phyloP scores from a whole-genome alignment of 345 rosid species.

The Carallia pectinifolia region DNA sequence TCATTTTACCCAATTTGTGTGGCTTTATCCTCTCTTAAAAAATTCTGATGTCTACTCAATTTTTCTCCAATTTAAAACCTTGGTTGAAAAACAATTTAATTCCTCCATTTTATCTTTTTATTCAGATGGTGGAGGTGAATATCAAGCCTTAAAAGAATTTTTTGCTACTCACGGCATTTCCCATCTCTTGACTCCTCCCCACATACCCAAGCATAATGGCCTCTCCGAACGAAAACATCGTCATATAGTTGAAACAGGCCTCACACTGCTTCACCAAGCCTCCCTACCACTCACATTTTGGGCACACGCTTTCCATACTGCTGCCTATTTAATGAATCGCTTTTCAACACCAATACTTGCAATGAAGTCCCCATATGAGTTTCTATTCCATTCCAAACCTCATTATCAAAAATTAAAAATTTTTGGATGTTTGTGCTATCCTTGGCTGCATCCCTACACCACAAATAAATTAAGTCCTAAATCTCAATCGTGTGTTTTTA shows the following conservation, averaged over 20 bases:
- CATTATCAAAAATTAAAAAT: background rate
- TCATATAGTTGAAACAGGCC: too few species aligned
- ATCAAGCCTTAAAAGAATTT: too few species aligned
- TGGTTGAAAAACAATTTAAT: too few species aligned
- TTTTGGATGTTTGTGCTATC: conserved; percentile 5
- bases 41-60: too few species aligned
- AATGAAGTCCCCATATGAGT: background rate
- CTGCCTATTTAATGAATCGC: conserved; percentile 3
- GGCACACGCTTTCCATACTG: background rate
- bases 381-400: background rate
- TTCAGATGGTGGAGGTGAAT: too few species aligned
- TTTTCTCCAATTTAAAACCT: too few species aligned
- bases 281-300: background rate
- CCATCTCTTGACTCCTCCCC: too few species aligned
- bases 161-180: too few species aligned
- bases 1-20: too few species aligned
- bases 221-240: background rate
- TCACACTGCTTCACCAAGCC: background rate
- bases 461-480: background rate
- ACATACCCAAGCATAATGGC: background rate
- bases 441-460: background rate
- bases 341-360: background rate
- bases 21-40: too few species aligned
- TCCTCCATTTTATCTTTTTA: too few species aligned
- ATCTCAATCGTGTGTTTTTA: conserved; percentile 10